Base-by-base conservation (phyloP, 192 early-diverging fungal species). In the Entomortierella beljakovae region DNA sequence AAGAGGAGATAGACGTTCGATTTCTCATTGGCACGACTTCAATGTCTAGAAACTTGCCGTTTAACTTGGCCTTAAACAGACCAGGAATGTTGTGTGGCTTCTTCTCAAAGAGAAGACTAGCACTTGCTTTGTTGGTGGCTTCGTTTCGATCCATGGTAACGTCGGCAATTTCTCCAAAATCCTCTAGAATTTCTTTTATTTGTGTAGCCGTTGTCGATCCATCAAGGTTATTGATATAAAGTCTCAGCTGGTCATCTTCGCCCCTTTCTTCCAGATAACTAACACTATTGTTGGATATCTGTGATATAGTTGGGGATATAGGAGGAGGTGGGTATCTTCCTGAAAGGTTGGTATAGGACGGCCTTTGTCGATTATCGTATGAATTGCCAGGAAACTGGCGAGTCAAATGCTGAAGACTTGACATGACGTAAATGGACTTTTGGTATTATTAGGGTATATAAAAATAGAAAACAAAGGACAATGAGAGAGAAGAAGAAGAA, bases 61-160 rank as follows among this genome's bases (percentile, higher is more conserved):
- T 71, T 33, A 79, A 49, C 1, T 18, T 49, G 2, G 70, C 61
- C 50, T 37, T 57, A 54, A 34, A 20, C 3, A 58, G 83, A 25
- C 42, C 63, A 3, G 5, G 56, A 56, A 52, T 67, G 23, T 34
- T 69, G 53, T 38, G 33, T 0, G 67, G 67, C 11, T 61, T 46
- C 7, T 35, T 10, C 40, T 58, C 62, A 28, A 65, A 70, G 7
- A 32, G 31, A 35, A 79, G 32, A 13, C 20, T 55, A n/a, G 71
- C 64, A 3, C 18, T 2, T 34, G 26, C 31, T 28, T 18, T 46
- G 7, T 26, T 31, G 2, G 25, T 1, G 22, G n/a, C 1, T 6
- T 64, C 64, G 22, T 8, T 40, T 16, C 54, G 64, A 2, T 83
- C 82, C 11, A 80, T 52, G 23, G 52, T 62, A 13, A 83, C 42